Conservation (phyloP, 2,329 filamentous ascomycete genomes). For the Penicillium italicum region DNA sequence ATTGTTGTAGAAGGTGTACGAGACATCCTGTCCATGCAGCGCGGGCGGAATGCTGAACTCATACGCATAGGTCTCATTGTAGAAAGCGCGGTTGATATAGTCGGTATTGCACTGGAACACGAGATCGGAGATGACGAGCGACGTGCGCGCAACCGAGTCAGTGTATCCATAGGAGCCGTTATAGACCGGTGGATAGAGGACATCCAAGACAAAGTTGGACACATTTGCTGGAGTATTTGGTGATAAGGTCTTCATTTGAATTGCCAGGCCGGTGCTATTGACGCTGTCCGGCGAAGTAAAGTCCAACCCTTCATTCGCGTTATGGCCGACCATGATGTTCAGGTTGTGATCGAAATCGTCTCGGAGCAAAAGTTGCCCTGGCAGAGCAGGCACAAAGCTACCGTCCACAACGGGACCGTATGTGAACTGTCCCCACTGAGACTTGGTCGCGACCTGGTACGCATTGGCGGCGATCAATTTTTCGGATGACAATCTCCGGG, state of each 20-base stretch:
- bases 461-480: conserved; percentile 45
- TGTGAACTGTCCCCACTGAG: conserved; percentile 43
- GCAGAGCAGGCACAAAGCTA: conserved; percentile 47
- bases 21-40: conserved; percentile 52
- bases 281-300: conserved; percentile 39
- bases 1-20: conserved; percentile 52
- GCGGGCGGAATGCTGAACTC: conserved; percentile 53
- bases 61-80: conserved; percentile 52
- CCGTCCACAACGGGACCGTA: conserved; percentile 51
- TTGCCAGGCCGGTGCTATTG: conserved; percentile 22
- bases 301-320: conserved; percentile 42
- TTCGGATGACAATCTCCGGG: conserved; percentile 40
- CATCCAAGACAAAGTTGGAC: conserved; percentile 45
- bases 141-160: conserved; percentile 42
- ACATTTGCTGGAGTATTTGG: conserved; percentile 25
- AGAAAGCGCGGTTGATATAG: conserved; percentile 50
- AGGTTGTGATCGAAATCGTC: conserved; percentile 47
- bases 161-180: conserved; percentile 48
- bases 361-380: conserved; percentile 44
- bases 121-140: conserved; percentile 44
- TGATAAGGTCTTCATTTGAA: conserved; percentile 20
- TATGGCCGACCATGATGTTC: conserved; percentile 47
- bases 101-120: conserved; percentile 53
- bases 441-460: conserved; percentile 37
- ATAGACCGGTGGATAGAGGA: conserved; percentile 52